Evolutionary conservation across 345 rosid species (phyloP), one percentile per base, ranked within the genome.

Genomic region (Kandelia obovata): DNA sequence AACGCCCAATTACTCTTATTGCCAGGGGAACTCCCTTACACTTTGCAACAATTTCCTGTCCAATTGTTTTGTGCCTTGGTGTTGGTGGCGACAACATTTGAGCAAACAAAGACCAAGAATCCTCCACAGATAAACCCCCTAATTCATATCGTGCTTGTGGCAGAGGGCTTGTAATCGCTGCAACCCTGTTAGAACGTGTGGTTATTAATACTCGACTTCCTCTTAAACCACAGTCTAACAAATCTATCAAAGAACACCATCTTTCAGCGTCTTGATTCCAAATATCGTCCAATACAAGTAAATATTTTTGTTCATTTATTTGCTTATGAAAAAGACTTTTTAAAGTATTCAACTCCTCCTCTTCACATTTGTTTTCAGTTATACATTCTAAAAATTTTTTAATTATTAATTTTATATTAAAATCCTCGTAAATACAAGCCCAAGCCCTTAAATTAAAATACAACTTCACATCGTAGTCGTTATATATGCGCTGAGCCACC

Each of bases 141-240:
- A 77, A 23, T 53, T 15, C 6, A 58, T 67, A 37, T 16, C 2
- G 23, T 11, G 25, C 9, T 8, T 39, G 15, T 0, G 17, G 47
- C 17, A 19, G 1, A 34, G 9, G 62, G 4, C 66, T 71, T 23
- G 66, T 63, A 32, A 72, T 17, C 11, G 27, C 6, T 28, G 77
- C 83, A 65, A 79, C 75, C 25, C 39, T n/a, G 16, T 10, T 6
- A 49, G 62, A 31, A 16, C 83, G 66, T 0, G 77, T 69, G 1
- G 79, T 79, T 23, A 75, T 37, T 4, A 79, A 6, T 10, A 79
- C 62, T 53, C 52, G 65, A 43, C 73, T 79, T 1, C 83, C 83
- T 23, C 3, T 30, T 0, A 56, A 64, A 2, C 71, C 79, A 61
- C 58, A 20, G 37, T 49, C 49, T 3, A 75, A 34, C 7, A 62